phyloP scores from a whole-genome alignment of 2,329 filamentous ascomycete species.

The Monosporascus sp. region DNA sequence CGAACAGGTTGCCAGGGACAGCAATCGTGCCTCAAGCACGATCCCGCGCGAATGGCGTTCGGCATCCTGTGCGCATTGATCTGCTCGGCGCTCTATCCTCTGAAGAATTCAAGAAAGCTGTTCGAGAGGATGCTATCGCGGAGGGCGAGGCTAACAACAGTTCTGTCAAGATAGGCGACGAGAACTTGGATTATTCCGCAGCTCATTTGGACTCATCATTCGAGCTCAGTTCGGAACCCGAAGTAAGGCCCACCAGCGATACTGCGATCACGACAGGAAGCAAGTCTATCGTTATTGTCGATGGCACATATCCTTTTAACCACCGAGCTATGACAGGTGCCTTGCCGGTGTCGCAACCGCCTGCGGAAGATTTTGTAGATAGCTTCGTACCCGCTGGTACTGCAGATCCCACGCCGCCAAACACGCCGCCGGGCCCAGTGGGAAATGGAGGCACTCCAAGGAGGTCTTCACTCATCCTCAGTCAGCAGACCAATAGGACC shows the following conservation, averaged over 20 bases:
- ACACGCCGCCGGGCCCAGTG: constrained; percentile 47
- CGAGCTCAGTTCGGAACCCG: constrained; percentile 27
- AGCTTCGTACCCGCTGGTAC: constrained; percentile 39
- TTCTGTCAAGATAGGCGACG: constrained; percentile 19
- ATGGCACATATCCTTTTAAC: constrained; percentile 53
- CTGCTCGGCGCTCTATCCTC: constrained; percentile 71
- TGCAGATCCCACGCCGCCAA: constrained; percentile 54
- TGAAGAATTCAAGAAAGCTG: constrained; percentile 72
- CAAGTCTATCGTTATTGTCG: constrained; percentile 84
- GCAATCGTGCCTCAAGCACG: constrained; percentile 54
- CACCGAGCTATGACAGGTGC: constrained; percentile 48
- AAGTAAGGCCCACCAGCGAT: constrained; percentile 43
- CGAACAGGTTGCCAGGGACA: constrained; percentile 54
- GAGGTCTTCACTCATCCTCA: constrained; percentile 50
- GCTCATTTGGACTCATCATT: constrained; percentile 38
- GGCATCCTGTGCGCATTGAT: constrained; percentile 66
- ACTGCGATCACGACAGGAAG: constrained; percentile 69
- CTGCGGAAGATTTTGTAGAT: constrained; percentile 49
- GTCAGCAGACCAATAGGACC: constrained; percentile 36
- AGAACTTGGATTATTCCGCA: constrained; percentile 35
- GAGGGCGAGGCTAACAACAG: constrained; percentile 25
- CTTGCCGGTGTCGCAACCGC: constrained; percentile 36
- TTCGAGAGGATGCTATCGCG: constrained; percentile 57
- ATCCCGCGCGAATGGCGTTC: constrained; percentile 35
- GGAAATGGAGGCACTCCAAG: constrained; percentile 37